Conservation (phyloP, 768 basidiomycete genomes). For the Brasilioporus rufonigricans region DNA sequence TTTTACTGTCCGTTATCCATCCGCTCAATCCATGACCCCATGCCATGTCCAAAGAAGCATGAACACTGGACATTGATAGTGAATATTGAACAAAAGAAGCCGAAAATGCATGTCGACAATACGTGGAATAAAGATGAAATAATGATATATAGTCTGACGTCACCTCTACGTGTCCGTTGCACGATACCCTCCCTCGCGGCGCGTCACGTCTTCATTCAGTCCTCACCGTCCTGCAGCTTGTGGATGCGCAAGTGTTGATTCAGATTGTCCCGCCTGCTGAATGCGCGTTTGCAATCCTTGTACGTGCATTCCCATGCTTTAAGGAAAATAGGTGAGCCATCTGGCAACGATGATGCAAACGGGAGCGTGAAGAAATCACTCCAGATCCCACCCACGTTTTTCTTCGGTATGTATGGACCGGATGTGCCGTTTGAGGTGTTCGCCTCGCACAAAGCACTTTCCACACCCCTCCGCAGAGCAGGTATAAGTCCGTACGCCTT, state of each 20-base stretch:
- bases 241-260: constrained; percentile 73
- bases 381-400: constrained; percentile 59
- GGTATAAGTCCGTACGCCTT: constrained; percentile 47
- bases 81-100: not conserved
- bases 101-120: constrained; percentile 1
- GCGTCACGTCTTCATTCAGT: not conserved
- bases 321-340: not conserved
- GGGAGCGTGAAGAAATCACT: too few relatives aligned
- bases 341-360: not conserved
- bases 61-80: too few relatives aligned
- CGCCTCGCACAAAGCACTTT: constrained; percentile 75
- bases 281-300: constrained; percentile 64
- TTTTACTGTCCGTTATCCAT: constrained; percentile 12
- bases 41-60: constrained; percentile 2
- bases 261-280: constrained; percentile 76
- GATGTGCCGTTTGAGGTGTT: constrained; percentile 82
- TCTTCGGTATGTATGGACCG: constrained; percentile 80
- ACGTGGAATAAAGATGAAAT: constrained; percentile 21
- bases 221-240: constrained; percentile 21
- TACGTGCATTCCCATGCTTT: constrained; percentile 46
- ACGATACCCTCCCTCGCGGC: not conserved
- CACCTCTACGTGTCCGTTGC: not conserved
- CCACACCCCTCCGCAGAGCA: constrained; percentile 72
- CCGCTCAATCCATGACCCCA: constrained; percentile 21
- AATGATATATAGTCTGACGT: constrained; percentile 5